Percentiles rank a stretch among this genome's conserved stretches.
phyloP scores from a whole-genome alignment of 768 basidiomycete species.

The Pleurotus ostreatus region DNA sequence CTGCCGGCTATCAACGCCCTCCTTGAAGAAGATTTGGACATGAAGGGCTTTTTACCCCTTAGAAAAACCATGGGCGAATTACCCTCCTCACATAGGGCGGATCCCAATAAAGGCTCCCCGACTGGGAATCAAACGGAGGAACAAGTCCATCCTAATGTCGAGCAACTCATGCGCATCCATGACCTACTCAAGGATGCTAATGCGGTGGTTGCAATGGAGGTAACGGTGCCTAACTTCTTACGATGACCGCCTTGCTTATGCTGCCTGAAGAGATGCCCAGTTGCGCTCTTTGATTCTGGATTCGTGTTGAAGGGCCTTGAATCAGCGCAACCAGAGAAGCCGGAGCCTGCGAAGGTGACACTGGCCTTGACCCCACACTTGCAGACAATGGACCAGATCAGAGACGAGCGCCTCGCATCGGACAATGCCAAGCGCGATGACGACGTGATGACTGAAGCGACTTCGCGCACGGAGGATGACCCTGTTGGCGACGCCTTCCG shows the following conservation, averaged over 20 bases:
- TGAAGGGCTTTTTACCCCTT: slow-evolving; percentile 84
- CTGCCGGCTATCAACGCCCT: slow-evolving; percentile 56
- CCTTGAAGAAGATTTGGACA: slow-evolving; percentile 88
- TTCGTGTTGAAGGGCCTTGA: slow-evolving; percentile 28
- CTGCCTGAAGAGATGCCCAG: slow-evolving; percentile 34
- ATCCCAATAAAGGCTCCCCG: neutral
- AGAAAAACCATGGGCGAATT: slow-evolving; percentile 50
- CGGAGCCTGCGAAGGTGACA: slow-evolving; percentile 3
- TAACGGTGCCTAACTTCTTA: slow-evolving; percentile 26
- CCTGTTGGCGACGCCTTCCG: slow-evolving; percentile 68
- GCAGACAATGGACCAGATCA: slow-evolving; percentile 20
- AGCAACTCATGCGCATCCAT: slow-evolving; percentile 89
- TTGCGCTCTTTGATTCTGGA: slow-evolving; percentile 29
- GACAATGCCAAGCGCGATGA: slow-evolving; percentile 31
- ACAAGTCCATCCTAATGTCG: slow-evolving; percentile 83
- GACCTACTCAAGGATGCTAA: slow-evolving; percentile 77
- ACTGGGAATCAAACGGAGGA: slow-evolving; percentile 22
- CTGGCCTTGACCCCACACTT: slow-evolving; percentile 14
- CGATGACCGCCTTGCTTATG: neutral
- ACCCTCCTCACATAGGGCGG: neutral
- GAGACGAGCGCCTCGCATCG: slow-evolving; percentile 17
- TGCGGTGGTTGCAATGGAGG: slow-evolving; percentile 47
- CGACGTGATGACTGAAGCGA: slow-evolving; percentile 64
- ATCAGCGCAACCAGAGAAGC: slow-evolving; percentile 12
- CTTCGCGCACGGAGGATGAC: slow-evolving; percentile 79